Base-by-base conservation (phyloP, 306 rosid species). In the Vigna radiata region DNA sequence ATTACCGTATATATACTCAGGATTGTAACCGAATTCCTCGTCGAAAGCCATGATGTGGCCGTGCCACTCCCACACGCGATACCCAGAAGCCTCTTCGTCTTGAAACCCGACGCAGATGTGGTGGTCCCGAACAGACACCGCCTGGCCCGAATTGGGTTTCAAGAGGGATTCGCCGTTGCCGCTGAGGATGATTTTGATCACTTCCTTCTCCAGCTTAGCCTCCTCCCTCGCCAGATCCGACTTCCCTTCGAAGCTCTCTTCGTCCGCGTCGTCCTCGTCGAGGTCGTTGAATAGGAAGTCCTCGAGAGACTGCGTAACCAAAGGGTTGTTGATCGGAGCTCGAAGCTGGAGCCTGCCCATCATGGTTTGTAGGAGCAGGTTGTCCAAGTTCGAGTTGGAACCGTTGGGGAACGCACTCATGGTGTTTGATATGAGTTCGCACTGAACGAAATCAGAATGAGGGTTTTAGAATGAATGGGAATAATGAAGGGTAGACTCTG, bases 61-160 rank as follows among this genome's bases (percentile, higher is more conserved):
- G 53, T 95, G 99, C 99, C 99, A 95, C 90, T 95, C 99, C 99
- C 99, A 95, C 0, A 92, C 97, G 53, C 97, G 81, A 69, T 92
- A 95, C 7, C 91, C 96, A 8, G 96, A 88, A 3, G 78, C 93
- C 76, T 87, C 84, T 36, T 95, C 99, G 58, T 86, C 89, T 8
- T 92, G 96, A 75, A 86, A 90, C 16, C 93, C 94, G 8, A 95
- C 96, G 72, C 97, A 92, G 1, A 95, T 84, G 71, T 87, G 94
- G 78, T 89, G 93, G 59, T 92, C 97, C 14, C 91, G 90, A 41
- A 92, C 65, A 1, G 92, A 70, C 23, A 95, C 92, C 10, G 99
- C 92, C 82, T 95, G 93, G 0, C 97, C 97, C 0, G 97, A 92
- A 83, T 95, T 92, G 41, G 99, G 92, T n/a, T 84, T 85, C 31